These are phyloP conservation scores for Phytophthora tentaculata DNA, from an alignment of 352 stramenopile species.

Conservation along the genomic window DNA sequence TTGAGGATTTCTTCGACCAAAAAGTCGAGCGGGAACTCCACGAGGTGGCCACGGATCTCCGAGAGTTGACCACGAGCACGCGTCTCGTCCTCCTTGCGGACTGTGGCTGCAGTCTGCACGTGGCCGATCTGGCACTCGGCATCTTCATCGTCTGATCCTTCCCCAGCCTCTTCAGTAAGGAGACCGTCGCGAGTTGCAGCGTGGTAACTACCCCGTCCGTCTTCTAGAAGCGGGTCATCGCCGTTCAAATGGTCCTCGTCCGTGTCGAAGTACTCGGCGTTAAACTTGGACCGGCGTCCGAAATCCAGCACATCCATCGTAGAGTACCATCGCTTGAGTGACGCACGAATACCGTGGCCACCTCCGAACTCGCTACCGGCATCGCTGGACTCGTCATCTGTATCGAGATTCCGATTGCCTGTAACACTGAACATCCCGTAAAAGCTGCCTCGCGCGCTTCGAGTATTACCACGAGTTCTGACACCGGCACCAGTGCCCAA, in stretches of 20 bases:
- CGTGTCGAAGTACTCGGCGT: slow-evolving; percentile 77
- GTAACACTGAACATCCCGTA: slow-evolving; percentile 40
- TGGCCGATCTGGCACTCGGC: slow-evolving; percentile 85
- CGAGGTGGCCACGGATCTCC: slow-evolving; percentile 84
- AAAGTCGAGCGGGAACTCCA: slow-evolving; percentile 89
- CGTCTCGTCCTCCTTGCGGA: slow-evolving; percentile 82
- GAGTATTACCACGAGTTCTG: slow-evolving; percentile 30
- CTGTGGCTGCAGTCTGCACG: slow-evolving; percentile 80
- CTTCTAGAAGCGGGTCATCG: slow-evolving; percentile 72
- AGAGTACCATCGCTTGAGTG: slow-evolving; percentile 80
- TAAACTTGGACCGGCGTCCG: slow-evolving; percentile 77
- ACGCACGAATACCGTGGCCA: slow-evolving; percentile 56
- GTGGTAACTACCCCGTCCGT: slow-evolving; percentile 50
- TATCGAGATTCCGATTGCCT: slow-evolving; percentile 30
- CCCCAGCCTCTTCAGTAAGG: slow-evolving; percentile 35
- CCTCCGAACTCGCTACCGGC: slow-evolving; percentile 56
- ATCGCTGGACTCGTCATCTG: slow-evolving; percentile 47
- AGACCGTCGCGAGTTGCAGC: slow-evolving; percentile 37
- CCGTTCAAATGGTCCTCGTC: slow-evolving; percentile 55
- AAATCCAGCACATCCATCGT: slow-evolving; percentile 76
- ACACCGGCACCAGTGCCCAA: slow-evolving; percentile 23
- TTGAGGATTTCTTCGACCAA: slow-evolving; percentile 86
- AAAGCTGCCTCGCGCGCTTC: slow-evolving; percentile 43
- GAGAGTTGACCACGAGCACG: slow-evolving; percentile 73
- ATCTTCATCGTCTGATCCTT: slow-evolving; percentile 40